Base-by-base conservation (phyloP, 495 filamentous ascomycete genomes). In the Xylaria cubensis region DNA sequence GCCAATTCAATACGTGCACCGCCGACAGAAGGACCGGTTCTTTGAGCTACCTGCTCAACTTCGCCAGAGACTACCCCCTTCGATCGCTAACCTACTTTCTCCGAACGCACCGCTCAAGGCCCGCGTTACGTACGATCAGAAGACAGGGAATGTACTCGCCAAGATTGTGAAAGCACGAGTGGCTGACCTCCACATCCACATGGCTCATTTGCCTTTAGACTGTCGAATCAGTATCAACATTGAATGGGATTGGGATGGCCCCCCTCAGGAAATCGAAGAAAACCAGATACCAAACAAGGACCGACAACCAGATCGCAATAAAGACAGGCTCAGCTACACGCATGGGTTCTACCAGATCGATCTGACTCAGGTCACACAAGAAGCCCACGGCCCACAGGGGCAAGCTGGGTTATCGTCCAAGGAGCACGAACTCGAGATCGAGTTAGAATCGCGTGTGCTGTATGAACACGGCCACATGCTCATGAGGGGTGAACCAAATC, bases 211-310 rank as follows among this genome's bases (percentile, higher is more conserved):
- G 17, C 84, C 86, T 4, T 90, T 97, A 55, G 95, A 97, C 79
- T 97, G 92, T 84, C 90, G 95, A 26, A 89, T 98, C 72, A 95
- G 92, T 73, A 88, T 97, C 74, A 97, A 95, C 75, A 85, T 97
- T 7, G 95, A 98, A 87, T 94, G 94, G 89, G 88, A 90, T 61
- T 95, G 90, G 81, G 86, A 90, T n/a, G 92, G 93, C 1, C 85
- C 92, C 19, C 73, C 91, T 13, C 80, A 86, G 67, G 83, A 88
- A 58, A 82, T 93, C 1, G 80, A 85, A 59, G 72, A 79, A 77
- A 72, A 69, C 29, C 76, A 78, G 48, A 71, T 79, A 19, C 74
- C 80, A 5, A 80, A 80, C 53, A 80, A 82, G 7, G 85, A 87
- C 66, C 82, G 84, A 7, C 74, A 78, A 10, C 86, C 88, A 3